Conservation (phyloP, 1,284 basidiomycete genomes). For the Tremellales sp. region DNA sequence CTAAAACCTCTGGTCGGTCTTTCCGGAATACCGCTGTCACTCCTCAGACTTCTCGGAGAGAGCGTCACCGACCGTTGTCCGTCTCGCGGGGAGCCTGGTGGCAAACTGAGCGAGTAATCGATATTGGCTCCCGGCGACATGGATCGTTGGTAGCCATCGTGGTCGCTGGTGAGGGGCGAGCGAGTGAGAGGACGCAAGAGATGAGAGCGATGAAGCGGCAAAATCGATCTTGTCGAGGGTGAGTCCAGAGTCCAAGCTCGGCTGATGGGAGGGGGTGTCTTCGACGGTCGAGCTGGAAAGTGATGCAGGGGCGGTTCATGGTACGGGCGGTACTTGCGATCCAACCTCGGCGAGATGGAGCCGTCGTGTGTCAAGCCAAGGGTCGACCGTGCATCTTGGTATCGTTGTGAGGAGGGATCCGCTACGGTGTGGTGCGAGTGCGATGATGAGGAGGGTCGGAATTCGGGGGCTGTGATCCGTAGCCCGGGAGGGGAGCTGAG, state of each 20-base stretch:
- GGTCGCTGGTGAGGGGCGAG: background rate
- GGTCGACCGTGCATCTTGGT: background rate
- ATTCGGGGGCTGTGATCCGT: too few species aligned
- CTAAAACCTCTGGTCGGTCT: too few species aligned
- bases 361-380: background rate
- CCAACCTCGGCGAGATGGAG: background rate
- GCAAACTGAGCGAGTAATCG: too few species aligned
- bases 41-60: too few species aligned
- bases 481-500: too few species aligned
- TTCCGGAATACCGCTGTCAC: too few species aligned
- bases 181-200: background rate
- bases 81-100: too few species aligned
- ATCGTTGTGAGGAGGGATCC: background rate
- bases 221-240: slow-evolving; percentile 1
- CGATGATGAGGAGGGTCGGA: too few species aligned
- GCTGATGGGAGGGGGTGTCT: slow-evolving; percentile 5
- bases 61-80: too few species aligned
- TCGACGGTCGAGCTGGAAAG: background rate
- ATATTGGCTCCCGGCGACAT: too few species aligned
- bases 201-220: slow-evolving; percentile 5
- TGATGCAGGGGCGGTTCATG: background rate
- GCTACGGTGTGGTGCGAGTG: background rate
- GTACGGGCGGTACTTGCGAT: slow-evolving; percentile 10
- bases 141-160: too few species aligned
- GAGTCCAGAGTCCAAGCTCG: slow-evolving; percentile 10